Evolutionary conservation across 139 green algal genomes (phyloP).

Genomic region (Microglena sp.): DNA sequence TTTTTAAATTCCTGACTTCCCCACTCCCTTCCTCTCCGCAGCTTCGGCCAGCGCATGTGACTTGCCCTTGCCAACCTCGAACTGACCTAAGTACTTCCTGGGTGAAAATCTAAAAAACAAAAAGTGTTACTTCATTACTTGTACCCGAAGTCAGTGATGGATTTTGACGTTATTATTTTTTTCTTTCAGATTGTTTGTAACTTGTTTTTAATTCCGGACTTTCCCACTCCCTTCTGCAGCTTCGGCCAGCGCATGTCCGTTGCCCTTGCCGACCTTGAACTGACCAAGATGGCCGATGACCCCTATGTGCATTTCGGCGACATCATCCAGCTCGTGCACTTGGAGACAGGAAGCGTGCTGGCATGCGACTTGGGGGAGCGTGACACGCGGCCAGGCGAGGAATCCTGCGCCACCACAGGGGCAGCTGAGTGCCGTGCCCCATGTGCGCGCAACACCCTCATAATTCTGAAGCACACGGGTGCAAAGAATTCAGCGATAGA

Average conservation of each 20-base stretch:
- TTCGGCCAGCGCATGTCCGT: slow-evolving; percentile 32
- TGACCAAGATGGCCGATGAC: slow-evolving; percentile 36
- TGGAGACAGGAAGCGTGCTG: slow-evolving; percentile 35
- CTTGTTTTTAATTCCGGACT: too few relatives aligned
- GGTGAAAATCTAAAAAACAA: too few relatives aligned
- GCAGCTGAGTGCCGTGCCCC: slow-evolving; percentile 21
- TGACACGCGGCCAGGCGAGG: slow-evolving; percentile 30
- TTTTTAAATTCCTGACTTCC: too few relatives aligned
- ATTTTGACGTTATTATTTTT: too few relatives aligned
- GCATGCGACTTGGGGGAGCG: slow-evolving; percentile 34
- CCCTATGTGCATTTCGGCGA: slow-evolving; percentile 52
- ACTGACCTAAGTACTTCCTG: slow-evolving; percentile 35
- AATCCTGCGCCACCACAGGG: slow-evolving; percentile 34
- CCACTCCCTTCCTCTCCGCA: too few relatives aligned
- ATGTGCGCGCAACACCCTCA: slow-evolving; percentile 22
- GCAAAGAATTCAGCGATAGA: too few relatives aligned
- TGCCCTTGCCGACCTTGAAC: slow-evolving; percentile 32
- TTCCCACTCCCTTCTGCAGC: too few relatives aligned
- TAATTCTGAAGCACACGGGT: slow-evolving; percentile 32
- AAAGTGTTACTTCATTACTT: too few relatives aligned
- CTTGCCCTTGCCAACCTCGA: slow-evolving; percentile 29
- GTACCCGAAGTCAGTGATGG: too few relatives aligned
- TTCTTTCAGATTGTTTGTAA: too few relatives aligned
- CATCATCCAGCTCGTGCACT: slow-evolving; percentile 39
- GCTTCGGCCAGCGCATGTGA: slow-evolving; percentile 35